Evolutionary conservation across 805 yeast genomes (phyloP).

Genomic region (Candida qinlingensis): DNA sequence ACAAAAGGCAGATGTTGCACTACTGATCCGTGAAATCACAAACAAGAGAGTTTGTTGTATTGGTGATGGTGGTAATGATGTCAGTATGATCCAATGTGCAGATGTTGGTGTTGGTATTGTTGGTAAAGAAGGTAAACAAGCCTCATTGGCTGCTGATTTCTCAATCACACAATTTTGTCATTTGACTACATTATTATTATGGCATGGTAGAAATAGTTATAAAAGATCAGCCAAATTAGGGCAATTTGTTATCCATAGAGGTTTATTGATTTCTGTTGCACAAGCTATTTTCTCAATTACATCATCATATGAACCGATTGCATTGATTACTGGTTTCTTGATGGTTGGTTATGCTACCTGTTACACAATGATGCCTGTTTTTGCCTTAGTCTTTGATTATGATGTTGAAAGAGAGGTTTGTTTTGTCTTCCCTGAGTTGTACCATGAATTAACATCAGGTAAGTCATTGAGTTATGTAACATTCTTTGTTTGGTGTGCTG

Average conservation of each 20-base stretch:
- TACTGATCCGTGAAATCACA: conserved; percentile 69
- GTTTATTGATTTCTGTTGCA: conserved; percentile 86
- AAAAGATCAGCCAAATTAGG: conserved; percentile 92
- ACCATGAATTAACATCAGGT: conserved; percentile 87
- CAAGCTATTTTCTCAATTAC: conserved; percentile 90
- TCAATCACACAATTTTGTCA: conserved; percentile 89
- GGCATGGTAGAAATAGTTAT: conserved; percentile 98
- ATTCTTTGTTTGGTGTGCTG: conserved; percentile 85
- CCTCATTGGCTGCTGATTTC: conserved; percentile 95
- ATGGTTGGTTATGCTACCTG: conserved; percentile 98
- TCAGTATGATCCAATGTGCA: conserved; percentile 97
- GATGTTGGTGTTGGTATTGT: conserved; percentile 99
- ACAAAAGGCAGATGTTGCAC: conserved; percentile 94
- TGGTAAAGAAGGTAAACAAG: conserved; percentile 97
- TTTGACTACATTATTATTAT: conserved; percentile 75
- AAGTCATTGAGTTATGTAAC: conserved; percentile 80
- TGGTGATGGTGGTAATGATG: conserved; percentile 99
- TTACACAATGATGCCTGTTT: conserved; percentile 98
- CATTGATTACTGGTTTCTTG: conserved; percentile 91
- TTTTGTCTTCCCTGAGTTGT: conserved; percentile 87
- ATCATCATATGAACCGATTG: conserved; percentile 88
- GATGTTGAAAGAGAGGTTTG: conserved; percentile 90
- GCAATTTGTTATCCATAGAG: conserved; percentile 95
- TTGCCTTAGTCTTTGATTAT: conserved; percentile 82
- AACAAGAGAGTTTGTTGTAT: conserved; percentile 93